Evolutionary conservation across 305 asterid genomes (phyloP).

Genomic region (Withania somnifera): DNA sequence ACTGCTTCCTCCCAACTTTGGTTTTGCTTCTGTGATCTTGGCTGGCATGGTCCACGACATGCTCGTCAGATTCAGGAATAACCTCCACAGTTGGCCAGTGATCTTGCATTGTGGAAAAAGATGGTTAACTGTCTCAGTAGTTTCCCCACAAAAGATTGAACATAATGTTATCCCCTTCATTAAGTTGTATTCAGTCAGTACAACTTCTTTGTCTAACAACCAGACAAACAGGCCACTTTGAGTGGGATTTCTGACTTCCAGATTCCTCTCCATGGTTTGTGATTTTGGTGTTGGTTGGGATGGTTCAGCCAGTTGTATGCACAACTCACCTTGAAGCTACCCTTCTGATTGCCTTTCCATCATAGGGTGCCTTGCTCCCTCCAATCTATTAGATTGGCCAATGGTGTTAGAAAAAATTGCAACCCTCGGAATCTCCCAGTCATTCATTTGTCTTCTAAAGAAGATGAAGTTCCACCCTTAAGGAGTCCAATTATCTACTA

Average conservation of each 20-base stretch:
- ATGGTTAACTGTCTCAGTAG: neutral
- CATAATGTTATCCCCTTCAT: neutral
- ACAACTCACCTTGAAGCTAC: neutral
- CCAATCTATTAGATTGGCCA: neutral
- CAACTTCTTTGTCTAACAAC: neutral
- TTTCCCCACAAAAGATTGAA: neutral
- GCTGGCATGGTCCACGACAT: neutral
- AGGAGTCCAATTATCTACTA: neutral
- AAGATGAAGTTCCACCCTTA: neutral
- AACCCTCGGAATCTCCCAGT: neutral
- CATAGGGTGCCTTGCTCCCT: neutral
- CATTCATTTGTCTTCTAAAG: neutral
- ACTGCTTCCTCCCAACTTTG: neutral
- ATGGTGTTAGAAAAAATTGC: neutral
- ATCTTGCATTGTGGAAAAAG: neutral
- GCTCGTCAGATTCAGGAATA: neutral
- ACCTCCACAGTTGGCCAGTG: neutral
- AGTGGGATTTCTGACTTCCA: neutral
- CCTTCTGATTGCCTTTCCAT: neutral
- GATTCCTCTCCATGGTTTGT: neutral
- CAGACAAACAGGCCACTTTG: neutral
- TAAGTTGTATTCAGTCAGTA: neutral
- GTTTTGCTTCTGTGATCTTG: neutral
- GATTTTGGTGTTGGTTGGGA: neutral
- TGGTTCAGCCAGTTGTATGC: neutral